These are phyloP conservation scores for Trichoderma sp. DNA, from an alignment of 2,329 filamentous ascomycete genomes.

Conservation along the genomic window DNA sequence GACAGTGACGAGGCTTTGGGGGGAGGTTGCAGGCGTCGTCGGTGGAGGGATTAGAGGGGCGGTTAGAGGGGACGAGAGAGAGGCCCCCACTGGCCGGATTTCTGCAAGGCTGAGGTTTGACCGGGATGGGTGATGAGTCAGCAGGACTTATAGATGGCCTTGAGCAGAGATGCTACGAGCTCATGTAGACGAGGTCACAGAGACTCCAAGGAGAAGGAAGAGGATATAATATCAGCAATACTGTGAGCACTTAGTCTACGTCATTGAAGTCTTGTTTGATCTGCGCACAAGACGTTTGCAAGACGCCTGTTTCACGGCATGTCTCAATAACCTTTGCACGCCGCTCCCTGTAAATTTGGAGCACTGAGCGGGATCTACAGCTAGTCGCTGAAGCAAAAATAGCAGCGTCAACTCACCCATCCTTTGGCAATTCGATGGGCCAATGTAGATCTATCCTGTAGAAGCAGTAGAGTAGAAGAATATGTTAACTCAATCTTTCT, in stretches of 20 bases:
- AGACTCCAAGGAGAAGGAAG: too few relatives aligned
- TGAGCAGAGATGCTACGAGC: too few relatives aligned
- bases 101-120: constrained; percentile 7
- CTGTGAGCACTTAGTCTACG: too few relatives aligned
- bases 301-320: background rate
- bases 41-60: constrained; percentile 12
- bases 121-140: constrained; percentile 12
- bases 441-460: too few relatives aligned
- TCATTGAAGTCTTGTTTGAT: too few relatives aligned
- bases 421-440: too few relatives aligned
- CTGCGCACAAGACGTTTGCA: too few relatives aligned
- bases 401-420: background rate
- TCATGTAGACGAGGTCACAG: too few relatives aligned
- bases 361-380: background rate
- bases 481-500: background rate
- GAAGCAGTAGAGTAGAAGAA: background rate
- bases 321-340: too few relatives aligned
- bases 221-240: too few relatives aligned
- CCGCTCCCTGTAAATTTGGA: too few relatives aligned
- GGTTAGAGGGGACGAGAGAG: background rate
- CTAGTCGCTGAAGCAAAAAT: background rate
- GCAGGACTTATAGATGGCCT: background rate
- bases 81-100: constrained; percentile 11
- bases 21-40: background rate
- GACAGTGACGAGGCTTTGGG: constrained; percentile 26